phyloP scores from a whole-genome alignment of 768 basidiomycete species.

The Sistotremastrum niveocremeum region DNA sequence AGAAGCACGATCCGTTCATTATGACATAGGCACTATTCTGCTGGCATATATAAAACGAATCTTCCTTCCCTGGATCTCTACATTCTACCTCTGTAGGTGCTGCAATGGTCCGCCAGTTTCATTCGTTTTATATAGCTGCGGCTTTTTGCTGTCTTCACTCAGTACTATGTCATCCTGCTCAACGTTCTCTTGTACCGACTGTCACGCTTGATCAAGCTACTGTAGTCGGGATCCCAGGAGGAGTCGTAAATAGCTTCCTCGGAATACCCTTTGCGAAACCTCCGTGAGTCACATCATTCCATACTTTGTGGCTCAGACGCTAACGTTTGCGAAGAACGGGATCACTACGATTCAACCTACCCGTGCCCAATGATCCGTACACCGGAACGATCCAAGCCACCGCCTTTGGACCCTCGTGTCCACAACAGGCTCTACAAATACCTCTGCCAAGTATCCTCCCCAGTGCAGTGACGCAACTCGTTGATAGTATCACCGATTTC shows the following conservation, averaged over 20 bases:
- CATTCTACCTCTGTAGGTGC: too few species aligned
- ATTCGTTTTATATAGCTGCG: too few species aligned
- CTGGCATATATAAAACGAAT: too few species aligned
- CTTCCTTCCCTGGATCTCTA: too few species aligned
- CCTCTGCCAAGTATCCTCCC: slow-evolving; percentile 24
- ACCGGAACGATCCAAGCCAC: slow-evolving; percentile 25
- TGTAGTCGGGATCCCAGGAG: slow-evolving; percentile 26
- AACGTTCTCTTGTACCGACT: slow-evolving; percentile 14
- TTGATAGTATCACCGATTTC: slow-evolving; percentile 20
- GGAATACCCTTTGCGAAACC: slow-evolving; percentile 45
- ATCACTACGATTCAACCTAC: slow-evolving; percentile 29
- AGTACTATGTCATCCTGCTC: too few species aligned
- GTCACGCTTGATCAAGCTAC: slow-evolving; percentile 31
- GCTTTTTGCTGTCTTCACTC: too few species aligned
- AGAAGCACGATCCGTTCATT: too few species aligned
- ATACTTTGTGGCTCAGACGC: slow-evolving; percentile 24
- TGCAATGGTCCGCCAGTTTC: too few species aligned
- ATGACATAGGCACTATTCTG: too few species aligned
- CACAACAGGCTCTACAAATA: slow-evolving; percentile 27
- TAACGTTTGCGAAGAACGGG: slow-evolving; percentile 16
- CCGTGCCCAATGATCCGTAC: slow-evolving; percentile 24
- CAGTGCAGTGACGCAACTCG: slow-evolving; percentile 12
- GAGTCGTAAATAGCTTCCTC: slow-evolving; percentile 26
- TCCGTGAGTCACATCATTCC: slow-evolving; percentile 25
- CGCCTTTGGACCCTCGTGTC: slow-evolving; percentile 30